These are phyloP conservation scores for Paecilomyces dactylethromorphus DNA, from an alignment of 2,329 filamentous ascomycete species.

Conservation along the genomic window DNA sequence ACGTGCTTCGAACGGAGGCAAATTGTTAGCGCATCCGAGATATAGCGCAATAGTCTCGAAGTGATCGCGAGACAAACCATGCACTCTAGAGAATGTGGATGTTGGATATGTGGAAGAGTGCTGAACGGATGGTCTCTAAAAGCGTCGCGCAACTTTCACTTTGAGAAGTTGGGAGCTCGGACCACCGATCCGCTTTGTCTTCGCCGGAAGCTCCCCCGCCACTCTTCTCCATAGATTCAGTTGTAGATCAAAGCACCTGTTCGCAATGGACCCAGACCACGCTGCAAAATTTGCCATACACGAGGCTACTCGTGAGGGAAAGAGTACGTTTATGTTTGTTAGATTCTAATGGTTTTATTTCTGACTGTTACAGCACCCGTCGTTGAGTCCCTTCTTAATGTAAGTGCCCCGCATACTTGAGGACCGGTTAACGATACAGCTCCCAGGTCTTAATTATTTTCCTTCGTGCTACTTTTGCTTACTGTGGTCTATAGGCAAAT, in stretches of 20 bases:
- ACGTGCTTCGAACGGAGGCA: neutral
- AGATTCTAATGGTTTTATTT: conserved; percentile 6
- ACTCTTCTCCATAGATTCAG: neutral
- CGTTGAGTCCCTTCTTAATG: conserved; percentile 69
- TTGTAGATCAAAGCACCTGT: neutral
- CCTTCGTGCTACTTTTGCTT: neutral
- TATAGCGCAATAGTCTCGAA: neutral
- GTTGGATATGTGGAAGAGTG: neutral
- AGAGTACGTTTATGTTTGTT: conserved; percentile 49
- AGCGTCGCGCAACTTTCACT: neutral
- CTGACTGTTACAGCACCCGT: conserved; percentile 49
- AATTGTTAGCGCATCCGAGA: neutral
- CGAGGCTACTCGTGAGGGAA: conserved; percentile 77
- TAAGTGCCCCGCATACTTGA: conserved; percentile 35
- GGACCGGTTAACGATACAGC: conserved; percentile 3
- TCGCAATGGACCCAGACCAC: conserved; percentile 35
- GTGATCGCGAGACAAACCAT: neutral
- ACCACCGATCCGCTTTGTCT: conserved; percentile 3
- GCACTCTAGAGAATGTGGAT: neutral
- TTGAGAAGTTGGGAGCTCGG: conserved; percentile 6
- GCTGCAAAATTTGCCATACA: conserved; percentile 73
- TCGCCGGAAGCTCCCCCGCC: conserved; percentile 1
- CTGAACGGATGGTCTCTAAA: neutral
- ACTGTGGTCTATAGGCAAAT: conserved; percentile 54
- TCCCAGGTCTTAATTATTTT: neutral